Evolutionary conservation across 2,329 filamentous ascomycete species (phyloP).

Genomic region (Stagonosporopsis tanaceti): DNA sequence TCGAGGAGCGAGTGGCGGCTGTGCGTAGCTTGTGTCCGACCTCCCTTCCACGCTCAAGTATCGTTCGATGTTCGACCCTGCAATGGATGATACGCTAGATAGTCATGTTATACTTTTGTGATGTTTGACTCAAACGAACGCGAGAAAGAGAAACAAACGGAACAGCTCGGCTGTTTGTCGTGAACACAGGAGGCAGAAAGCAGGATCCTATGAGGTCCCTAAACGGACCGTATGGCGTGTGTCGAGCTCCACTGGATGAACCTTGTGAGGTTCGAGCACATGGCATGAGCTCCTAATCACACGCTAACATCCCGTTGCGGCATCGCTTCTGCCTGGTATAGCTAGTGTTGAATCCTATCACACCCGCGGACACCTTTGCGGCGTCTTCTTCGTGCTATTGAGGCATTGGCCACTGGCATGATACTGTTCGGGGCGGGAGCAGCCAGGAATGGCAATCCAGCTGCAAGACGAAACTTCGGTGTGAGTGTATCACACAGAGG

Average conservation of each 20-base stretch:
- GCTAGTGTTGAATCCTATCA: conserved; percentile 22
- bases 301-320: conserved; percentile 26
- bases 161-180: conserved; percentile 13
- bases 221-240: conserved; percentile 15
- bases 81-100: conserved; percentile 13
- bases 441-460: conserved; percentile 9
- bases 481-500: neutral
- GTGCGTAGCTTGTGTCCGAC: conserved; percentile 9
- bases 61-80: conserved; percentile 17
- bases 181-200: conserved; percentile 12
- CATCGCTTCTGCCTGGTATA: conserved; percentile 4
- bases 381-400: conserved; percentile 15
- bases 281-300: conserved; percentile 29
- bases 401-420: conserved; percentile 8
- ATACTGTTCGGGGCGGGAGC: conserved; percentile 21
- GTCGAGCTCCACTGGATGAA: conserved; percentile 16
- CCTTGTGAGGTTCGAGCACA: conserved; percentile 24
- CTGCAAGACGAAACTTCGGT: neutral
- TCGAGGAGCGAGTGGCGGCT: conserved; percentile 6
- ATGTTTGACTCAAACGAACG: conserved; percentile 18
- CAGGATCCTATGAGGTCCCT: conserved; percentile 3
- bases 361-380: neutral
- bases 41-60: conserved; percentile 13
- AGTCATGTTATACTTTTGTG: conserved; percentile 15
- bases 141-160: conserved; percentile 11